Conservation (phyloP, 176 grass and related monocot genomes). For the Triticum timopheevii region DNA sequence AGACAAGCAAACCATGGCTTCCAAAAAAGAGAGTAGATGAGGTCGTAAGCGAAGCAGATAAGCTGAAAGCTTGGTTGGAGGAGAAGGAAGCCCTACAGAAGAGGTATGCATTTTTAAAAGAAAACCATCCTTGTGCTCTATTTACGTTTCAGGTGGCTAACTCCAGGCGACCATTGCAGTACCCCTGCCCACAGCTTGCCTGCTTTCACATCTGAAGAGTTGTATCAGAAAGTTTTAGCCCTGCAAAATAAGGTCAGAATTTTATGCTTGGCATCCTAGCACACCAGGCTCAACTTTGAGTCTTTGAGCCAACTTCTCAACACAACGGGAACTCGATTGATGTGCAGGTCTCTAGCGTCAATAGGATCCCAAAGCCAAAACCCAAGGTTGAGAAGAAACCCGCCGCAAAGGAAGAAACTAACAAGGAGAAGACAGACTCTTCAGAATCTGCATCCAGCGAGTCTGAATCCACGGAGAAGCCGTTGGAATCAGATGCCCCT, state of each 20-base stretch:
- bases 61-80: slow-evolving; percentile 79
- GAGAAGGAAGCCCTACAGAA: slow-evolving; percentile 89
- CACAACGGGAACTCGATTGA: not conserved
- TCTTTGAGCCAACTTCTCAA: not conserved
- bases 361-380: slow-evolving; percentile 96
- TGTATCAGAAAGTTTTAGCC: slow-evolving; percentile 60
- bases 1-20: slow-evolving; percentile 87
- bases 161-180: slow-evolving; percentile 38
- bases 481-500: slow-evolving; percentile 36
- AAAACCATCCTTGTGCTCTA: not conserved
- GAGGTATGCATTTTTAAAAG: too few relatives aligned
- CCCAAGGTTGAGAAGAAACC: slow-evolving; percentile 93
- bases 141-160: slow-evolving; percentile 9
- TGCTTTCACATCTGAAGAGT: slow-evolving; percentile 86
- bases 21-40: slow-evolving; percentile 85
- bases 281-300: not conserved
- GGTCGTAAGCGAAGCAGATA: slow-evolving; percentile 78
- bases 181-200: slow-evolving; percentile 56
- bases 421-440: slow-evolving; percentile 48
- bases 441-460: slow-evolving; percentile 42
- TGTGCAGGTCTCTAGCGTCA: slow-evolving; percentile 76
- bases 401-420: slow-evolving; percentile 53
- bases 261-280: slow-evolving; percentile 20
- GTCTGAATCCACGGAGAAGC: slow-evolving; percentile 19
- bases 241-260: slow-evolving; percentile 77